A percentile compares a stretch with the other conserved stretches of the same genome.
Conservation (phyloP, 2,329 filamentous ascomycete species). For the Chaetomium globosum region DNA sequence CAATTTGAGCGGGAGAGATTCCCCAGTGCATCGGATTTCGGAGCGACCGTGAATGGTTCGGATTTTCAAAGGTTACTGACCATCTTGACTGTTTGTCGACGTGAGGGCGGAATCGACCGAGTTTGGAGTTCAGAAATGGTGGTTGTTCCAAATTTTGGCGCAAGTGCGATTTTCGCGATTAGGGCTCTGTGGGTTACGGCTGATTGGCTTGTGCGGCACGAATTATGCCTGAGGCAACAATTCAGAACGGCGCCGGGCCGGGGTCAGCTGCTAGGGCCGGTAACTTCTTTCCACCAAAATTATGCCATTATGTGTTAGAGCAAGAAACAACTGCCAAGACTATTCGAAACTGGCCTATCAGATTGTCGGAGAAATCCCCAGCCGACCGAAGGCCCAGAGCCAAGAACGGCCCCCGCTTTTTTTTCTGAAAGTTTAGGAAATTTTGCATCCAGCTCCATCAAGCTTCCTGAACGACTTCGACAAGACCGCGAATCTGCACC, state of each 20-base stretch:
- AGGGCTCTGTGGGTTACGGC: constrained; percentile 37
- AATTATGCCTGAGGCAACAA: constrained; percentile 32
- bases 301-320: background rate
- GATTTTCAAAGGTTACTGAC: constrained; percentile 42
- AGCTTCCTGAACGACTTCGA: constrained; percentile 35
- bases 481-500: constrained; percentile 32
- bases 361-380: constrained; percentile 27
- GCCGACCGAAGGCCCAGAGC: constrained; percentile 23
- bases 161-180: constrained; percentile 39
- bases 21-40: constrained; percentile 20
- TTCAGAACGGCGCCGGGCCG: background rate
- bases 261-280: background rate
- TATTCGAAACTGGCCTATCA: constrained; percentile 23
- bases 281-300: constrained; percentile 15
- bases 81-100: constrained; percentile 58
- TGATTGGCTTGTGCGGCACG: constrained; percentile 35
- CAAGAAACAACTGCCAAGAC: background rate
- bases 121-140: constrained; percentile 53
- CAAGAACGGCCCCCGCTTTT: constrained; percentile 33
- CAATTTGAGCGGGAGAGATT: constrained; percentile 23
- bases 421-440: constrained; percentile 36
- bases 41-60: constrained; percentile 14
- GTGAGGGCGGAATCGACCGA: constrained; percentile 58
- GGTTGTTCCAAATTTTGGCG: constrained; percentile 38
- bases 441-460: constrained; percentile 39